Base-by-base conservation (phyloP, 352 stramenopile genomes). In the Globisporangium recalcitrans region DNA sequence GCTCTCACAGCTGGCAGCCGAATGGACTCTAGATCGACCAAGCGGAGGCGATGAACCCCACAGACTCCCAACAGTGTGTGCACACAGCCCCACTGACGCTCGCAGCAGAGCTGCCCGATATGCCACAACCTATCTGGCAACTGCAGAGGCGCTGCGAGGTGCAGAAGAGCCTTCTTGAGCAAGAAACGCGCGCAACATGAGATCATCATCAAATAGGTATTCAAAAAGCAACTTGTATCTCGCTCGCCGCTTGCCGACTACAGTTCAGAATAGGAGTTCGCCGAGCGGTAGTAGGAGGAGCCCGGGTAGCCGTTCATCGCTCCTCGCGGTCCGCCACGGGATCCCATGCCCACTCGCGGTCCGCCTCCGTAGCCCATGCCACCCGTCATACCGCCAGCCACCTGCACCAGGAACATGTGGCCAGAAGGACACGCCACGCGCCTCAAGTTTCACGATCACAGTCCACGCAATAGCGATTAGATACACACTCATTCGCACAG, bases 361-460 rank as follows among this genome's bases (percentile, higher is more conserved):
- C 64, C 60, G 24, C 48, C 58, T 46, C 62, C 60, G 52, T 44
- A 24, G 11, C 51, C 62, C 44, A 36, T 49, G 29, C 59, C 59
- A 58, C 57, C 68, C 21, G 14, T 27, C n/a, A 71, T 58, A 53
- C 80, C 75, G 13, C 72, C 68, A 32, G 84, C 82, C 29, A 92
- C 82, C 54, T 93, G 85, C 52, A 93, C 85, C 56, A 92, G 72
- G 69, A 93, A 93, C 81, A 93, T 91, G 71, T 93, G 85, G 9
- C 85, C 85, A 16, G 82, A 85, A 14, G 82, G 85, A 73, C 85
- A 93, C 57, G 85, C 85, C 24, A 93, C 85, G 16, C 85, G 77
- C 82, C 83, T 91, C 44, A 11, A 63, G 14, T 22, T 22, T 22
- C 16, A 22, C 38, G n/a, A 22, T 22, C 16, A 22, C 16, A 22